These are phyloP conservation scores for Lipomyces spencermartinsiae DNA, from an alignment of 805 yeast species.

Conservation along the genomic window DNA sequence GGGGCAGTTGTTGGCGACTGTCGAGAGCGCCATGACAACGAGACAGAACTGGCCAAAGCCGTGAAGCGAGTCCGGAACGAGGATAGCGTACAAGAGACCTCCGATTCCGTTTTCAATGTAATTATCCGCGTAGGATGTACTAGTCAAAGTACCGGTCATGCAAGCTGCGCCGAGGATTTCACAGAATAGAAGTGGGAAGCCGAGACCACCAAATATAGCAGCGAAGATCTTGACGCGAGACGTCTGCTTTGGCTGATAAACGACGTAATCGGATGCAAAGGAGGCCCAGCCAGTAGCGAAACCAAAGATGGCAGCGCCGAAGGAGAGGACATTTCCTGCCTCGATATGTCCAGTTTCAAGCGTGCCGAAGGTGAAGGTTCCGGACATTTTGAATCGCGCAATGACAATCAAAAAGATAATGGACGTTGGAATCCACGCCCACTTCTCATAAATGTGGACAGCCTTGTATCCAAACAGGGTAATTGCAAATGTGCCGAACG, in stretches of 20 bases:
- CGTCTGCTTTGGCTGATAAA: conserved; percentile 75
- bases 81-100: conserved; percentile 79
- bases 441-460: conserved; percentile 82
- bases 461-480: conserved; percentile 84
- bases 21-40: conserved; percentile 81
- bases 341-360: conserved; percentile 65
- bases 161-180: conserved; percentile 87
- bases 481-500: conserved; percentile 67
- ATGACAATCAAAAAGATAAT: conserved; percentile 77
- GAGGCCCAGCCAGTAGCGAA: conserved; percentile 96
- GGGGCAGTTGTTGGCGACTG: conserved; percentile 91
- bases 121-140: conserved; percentile 54
- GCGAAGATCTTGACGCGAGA: conserved; percentile 65
- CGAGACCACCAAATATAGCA: conserved; percentile 67
- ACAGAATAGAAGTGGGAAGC: conserved; percentile 71
- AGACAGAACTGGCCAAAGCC: conserved; percentile 90
- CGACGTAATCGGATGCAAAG: conserved; percentile 90
- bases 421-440: conserved; percentile 85
- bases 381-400: conserved; percentile 72
- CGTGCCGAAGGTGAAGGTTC: conserved; percentile 63
- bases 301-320: conserved; percentile 84
- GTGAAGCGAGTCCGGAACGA: conserved; percentile 79
- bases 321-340: conserved; percentile 78
- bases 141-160: conserved; percentile 65
- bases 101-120: conserved; percentile 70